A percentile compares a stretch with the other conserved stretches of the same genome.
These are phyloP conservation scores for Niebla homalea DNA, from an alignment of 495 filamentous ascomycete genomes.

Conservation along the genomic window DNA sequence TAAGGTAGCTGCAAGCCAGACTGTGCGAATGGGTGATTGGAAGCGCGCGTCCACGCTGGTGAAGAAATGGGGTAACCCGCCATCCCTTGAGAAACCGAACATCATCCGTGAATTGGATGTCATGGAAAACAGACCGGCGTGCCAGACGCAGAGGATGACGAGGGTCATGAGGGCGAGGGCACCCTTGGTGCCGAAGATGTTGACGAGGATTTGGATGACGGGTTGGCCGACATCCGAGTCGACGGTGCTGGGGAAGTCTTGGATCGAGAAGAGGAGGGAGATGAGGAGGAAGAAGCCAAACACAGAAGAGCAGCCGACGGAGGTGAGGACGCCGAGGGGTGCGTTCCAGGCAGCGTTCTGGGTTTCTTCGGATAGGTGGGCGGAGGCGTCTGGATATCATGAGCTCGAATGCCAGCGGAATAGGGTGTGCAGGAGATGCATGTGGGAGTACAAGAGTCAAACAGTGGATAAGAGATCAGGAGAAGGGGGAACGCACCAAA, in stretches of 20 bases:
- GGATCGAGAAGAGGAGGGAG: constrained; percentile 44
- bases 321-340: constrained; percentile 46
- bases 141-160: constrained; percentile 49
- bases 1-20: constrained; percentile 43
- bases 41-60: constrained; percentile 33
- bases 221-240: constrained; percentile 33
- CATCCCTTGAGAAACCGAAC: constrained; percentile 46
- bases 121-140: constrained; percentile 45
- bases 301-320: constrained; percentile 41
- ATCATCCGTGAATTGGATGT: constrained; percentile 52
- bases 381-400: constrained; percentile 38
- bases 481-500: too few species aligned
- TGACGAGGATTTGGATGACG: constrained; percentile 44
- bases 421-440: too few species aligned
- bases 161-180: constrained; percentile 42
- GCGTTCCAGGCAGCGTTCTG: constrained; percentile 45
- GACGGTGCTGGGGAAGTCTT: constrained; percentile 37
- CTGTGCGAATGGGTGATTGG: constrained; percentile 39
- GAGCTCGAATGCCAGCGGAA: constrained; percentile 8
- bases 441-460: too few species aligned
- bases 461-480: not conserved
- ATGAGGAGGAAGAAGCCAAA: constrained; percentile 53
- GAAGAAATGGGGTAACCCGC: constrained; percentile 29
- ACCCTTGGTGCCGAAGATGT: constrained; percentile 40
- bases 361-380: constrained; percentile 48